phyloP scores from a whole-genome alignment of 2,329 filamentous ascomycete genomes.

The Harringtonia lauricola region DNA sequence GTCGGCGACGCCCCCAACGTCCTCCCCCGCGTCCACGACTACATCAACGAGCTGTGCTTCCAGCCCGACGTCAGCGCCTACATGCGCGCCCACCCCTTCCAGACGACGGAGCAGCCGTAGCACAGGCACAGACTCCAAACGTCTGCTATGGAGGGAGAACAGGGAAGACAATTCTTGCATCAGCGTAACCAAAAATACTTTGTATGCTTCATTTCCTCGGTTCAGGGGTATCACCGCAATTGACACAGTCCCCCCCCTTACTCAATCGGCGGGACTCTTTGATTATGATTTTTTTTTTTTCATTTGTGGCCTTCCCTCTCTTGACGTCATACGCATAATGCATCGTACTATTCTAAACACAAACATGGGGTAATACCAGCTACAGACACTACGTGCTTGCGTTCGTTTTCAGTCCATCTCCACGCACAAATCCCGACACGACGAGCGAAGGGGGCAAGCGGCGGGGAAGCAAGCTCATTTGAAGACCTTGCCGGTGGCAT shows the following conservation, averaged over 20 bases:
- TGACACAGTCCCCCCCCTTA: too few relatives aligned
- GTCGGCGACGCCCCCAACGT: conserved; percentile 18
- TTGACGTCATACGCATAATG: not conserved
- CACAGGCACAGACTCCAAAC: not conserved
- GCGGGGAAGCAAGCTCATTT: too few relatives aligned
- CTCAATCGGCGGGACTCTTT: too few relatives aligned
- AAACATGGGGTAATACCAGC: not conserved
- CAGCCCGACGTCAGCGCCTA: conserved; percentile 53
- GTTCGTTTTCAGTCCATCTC: not conserved
- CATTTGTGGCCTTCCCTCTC: not conserved
- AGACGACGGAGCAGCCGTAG: conserved; percentile 1
- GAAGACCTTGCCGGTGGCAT: conserved; percentile 95
- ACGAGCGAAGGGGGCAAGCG: too few relatives aligned
- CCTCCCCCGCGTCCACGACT: conserved; percentile 49
- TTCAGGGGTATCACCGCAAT: too few relatives aligned
- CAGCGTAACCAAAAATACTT: too few relatives aligned
- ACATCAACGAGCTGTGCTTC: conserved; percentile 41
- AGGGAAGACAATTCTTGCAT: too few relatives aligned
- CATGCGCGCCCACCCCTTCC: conserved; percentile 41
- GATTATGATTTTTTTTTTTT: not conserved
- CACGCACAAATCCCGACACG: not conserved
- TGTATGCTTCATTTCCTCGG: too few relatives aligned
- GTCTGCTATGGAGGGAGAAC: too few relatives aligned
- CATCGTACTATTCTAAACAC: not conserved
- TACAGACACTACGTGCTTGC: not conserved